Conservation (phyloP, 164 flowering plant species). For the Aristolochia contorta region DNA sequence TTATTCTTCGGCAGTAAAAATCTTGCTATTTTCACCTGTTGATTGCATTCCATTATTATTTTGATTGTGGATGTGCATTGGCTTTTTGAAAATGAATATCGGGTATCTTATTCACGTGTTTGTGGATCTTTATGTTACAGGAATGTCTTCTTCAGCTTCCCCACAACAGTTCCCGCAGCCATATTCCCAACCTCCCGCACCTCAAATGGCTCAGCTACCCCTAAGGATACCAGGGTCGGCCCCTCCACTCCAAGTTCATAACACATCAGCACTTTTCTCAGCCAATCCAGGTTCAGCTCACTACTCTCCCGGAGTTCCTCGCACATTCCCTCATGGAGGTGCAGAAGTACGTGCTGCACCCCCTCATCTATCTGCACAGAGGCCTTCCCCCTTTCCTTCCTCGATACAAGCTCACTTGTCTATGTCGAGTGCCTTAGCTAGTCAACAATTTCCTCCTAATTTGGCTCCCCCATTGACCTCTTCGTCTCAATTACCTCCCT, state of each 20-base stretch:
- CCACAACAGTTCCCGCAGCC: slow-evolving; percentile 25
- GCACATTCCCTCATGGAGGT: slow-evolving; percentile 18
- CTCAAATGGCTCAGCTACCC: slow-evolving; percentile 17
- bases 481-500: not conserved
- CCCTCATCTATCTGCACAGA: slow-evolving; percentile 43
- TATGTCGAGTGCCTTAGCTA: slow-evolving; percentile 10
- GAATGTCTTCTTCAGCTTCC: slow-evolving; percentile 6
- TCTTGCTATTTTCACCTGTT: too few species aligned
- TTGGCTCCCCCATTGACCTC: not conserved
- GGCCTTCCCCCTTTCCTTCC: slow-evolving; percentile 19
- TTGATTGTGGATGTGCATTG: too few species aligned
- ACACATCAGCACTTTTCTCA: slow-evolving; percentile 23
- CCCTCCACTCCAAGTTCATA: slow-evolving; percentile 18
- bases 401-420: slow-evolving; percentile 4
- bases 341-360: slow-evolving; percentile 40
- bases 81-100: too few species aligned
- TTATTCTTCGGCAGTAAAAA: too few species aligned
- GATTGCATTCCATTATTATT: too few species aligned
- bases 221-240: not conserved
- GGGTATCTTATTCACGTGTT: too few species aligned
- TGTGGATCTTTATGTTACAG: slow-evolving; percentile 9
- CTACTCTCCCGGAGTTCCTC: slow-evolving; percentile 14
- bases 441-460: slow-evolving; percentile 15
- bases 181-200: not conserved
- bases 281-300: slow-evolving; percentile 6